A percentile compares a stretch with the other conserved stretches of the same genome.
Conservation (phyloP, 108 stramenopile genomes). For the Stephanodiscus triporus region DNA sequence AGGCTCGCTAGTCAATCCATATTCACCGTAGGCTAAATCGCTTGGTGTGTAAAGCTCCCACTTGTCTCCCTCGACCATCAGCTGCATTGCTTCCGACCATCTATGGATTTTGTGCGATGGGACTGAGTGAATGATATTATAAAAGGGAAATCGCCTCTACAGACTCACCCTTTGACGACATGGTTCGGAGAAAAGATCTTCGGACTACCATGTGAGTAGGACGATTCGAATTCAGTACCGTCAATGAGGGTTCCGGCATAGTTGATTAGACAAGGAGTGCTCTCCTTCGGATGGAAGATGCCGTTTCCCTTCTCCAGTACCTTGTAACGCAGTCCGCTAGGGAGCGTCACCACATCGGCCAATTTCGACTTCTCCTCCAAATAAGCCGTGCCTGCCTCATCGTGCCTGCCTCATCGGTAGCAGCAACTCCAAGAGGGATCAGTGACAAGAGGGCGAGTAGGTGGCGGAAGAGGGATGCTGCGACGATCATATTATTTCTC, state of each 20-base stretch:
- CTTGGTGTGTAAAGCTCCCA: slow-evolving; percentile 86
- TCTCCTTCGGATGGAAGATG: slow-evolving; percentile 61
- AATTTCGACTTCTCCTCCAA: slow-evolving; percentile 77
- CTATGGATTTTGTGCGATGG: slow-evolving; percentile 29
- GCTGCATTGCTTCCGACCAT: slow-evolving; percentile 85
- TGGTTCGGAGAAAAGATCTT: slow-evolving; percentile 92
- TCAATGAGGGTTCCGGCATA: slow-evolving; percentile 90
- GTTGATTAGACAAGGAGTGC: slow-evolving; percentile 82
- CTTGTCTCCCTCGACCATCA: slow-evolving; percentile 89
- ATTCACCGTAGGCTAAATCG: slow-evolving; percentile 91
- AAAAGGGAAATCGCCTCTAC: slow-evolving; percentile 9
- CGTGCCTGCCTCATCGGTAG: slow-evolving; percentile 79
- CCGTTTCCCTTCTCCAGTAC: slow-evolving; percentile 72
- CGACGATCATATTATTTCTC: too few species aligned
- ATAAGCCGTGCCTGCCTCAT: slow-evolving; percentile 70
- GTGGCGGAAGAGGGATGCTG: slow-evolving; percentile 9
- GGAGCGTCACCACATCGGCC: slow-evolving; percentile 71
- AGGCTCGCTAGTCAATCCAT: slow-evolving; percentile 70
- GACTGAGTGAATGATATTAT: not conserved
- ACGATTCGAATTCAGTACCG: slow-evolving; percentile 89
- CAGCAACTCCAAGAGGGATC: slow-evolving; percentile 32
- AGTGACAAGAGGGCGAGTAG: slow-evolving; percentile 17
- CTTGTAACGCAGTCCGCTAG: slow-evolving; percentile 89
- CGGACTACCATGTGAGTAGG: slow-evolving; percentile 82
- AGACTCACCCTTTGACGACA: slow-evolving; percentile 82